phyloP scores from a whole-genome alignment of 2,329 filamentous ascomycete genomes.

The Gliomastix tumulicola region DNA sequence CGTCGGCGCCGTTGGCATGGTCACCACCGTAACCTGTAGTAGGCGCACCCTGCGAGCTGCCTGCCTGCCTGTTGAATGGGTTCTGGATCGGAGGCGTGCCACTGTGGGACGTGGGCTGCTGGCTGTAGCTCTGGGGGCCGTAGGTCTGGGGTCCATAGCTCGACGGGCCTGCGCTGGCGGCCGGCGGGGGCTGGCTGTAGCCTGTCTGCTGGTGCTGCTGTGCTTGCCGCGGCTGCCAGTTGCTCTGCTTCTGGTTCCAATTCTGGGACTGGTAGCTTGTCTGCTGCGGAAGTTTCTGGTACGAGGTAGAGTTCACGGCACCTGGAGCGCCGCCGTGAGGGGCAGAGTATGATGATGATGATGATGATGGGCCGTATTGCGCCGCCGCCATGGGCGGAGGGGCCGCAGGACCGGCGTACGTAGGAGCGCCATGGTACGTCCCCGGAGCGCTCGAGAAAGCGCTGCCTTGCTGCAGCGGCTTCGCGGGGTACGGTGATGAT shows the following conservation, averaged over 20 bases:
- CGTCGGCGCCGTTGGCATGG: conserved; percentile 61
- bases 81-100: conserved; percentile 68
- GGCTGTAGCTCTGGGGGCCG: conserved; percentile 27
- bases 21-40: neutral
- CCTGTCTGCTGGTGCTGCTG: conserved; percentile 10
- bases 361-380: conserved; percentile 33
- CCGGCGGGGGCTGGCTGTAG: conserved; percentile 4
- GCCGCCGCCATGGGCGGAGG: conserved; percentile 21
- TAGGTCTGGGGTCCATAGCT: conserved; percentile 16
- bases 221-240: too few species aligned
- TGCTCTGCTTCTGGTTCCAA: too few species aligned
- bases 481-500: conserved; percentile 3
- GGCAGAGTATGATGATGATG: conserved; percentile 23
- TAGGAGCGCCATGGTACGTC: conserved; percentile 5
- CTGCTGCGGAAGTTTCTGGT: conserved; percentile 13
- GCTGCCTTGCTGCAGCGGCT: conserved; percentile 4
- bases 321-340: conserved; percentile 19
- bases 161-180: conserved; percentile 2
- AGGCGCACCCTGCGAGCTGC: conserved; percentile 40
- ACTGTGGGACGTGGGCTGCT: conserved; percentile 21
- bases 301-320: conserved; percentile 9
- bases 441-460: neutral
- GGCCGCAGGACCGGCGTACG: conserved; percentile 21
- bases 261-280: too few species aligned
- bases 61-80: conserved; percentile 74